Evolutionary conservation across 768 basidiomycete species (phyloP).

Genomic region (Mycena crocata): DNA sequence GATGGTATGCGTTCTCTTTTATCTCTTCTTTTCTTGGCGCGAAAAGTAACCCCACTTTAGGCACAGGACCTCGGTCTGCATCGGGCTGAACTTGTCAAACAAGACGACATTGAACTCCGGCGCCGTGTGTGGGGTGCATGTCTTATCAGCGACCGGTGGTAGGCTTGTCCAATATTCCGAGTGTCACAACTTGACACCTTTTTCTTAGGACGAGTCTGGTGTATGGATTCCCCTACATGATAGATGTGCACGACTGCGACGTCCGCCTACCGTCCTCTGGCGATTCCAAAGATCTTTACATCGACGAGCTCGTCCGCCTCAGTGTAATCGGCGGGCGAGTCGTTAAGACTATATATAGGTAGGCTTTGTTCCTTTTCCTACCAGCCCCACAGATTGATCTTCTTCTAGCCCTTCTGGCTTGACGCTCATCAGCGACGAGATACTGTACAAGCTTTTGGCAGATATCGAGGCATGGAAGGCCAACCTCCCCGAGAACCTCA

Average conservation of each 20-base stretch:
- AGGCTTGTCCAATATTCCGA: conserved; percentile 40
- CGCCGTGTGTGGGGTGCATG: conserved; percentile 95
- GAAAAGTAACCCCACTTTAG: conserved; percentile 50
- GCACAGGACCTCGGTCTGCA: conserved; percentile 98
- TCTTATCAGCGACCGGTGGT: conserved; percentile 96
- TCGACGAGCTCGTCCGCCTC: conserved; percentile 92
- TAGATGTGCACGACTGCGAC: conserved; percentile 97
- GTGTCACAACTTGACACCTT: not conserved
- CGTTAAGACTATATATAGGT: conserved; percentile 94
- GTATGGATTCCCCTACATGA: conserved; percentile 95
- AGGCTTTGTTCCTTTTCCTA: conserved; percentile 32
- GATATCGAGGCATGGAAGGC: conserved; percentile 85
- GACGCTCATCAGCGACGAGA: conserved; percentile 85
- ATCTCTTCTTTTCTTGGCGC: not conserved
- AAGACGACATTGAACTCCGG: conserved; percentile 85
- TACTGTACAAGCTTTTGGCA: conserved; percentile 69
- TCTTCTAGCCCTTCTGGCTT: conserved; percentile 83
- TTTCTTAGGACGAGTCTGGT: conserved; percentile 80
- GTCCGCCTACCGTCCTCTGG: conserved; percentile 92
- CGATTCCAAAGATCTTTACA: conserved; percentile 80
- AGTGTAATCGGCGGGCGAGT: conserved; percentile 93
- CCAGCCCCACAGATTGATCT: conserved; percentile 20
- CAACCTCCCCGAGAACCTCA: conserved; percentile 80
- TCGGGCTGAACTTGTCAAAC: conserved; percentile 87
- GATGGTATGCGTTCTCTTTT: conserved; percentile 69